A percentile compares a stretch with the other conserved stretches of the same genome.
phyloP scores from a whole-genome alignment of 2,329 filamentous ascomycete genomes.

The Pestalotiopsis sp. region DNA sequence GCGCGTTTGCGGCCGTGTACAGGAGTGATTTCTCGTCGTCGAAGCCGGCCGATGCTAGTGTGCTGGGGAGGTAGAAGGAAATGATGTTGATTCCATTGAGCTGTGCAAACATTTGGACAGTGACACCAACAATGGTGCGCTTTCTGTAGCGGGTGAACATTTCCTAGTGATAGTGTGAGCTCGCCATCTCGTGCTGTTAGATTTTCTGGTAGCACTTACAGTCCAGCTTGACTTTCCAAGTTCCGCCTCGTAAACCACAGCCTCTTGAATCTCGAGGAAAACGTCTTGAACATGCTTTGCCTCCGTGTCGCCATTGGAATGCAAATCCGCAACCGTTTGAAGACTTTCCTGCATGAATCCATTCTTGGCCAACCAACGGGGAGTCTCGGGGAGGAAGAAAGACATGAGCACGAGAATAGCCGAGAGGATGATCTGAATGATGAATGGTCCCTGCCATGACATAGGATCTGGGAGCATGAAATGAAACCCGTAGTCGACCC shows the following conservation, averaged over 20 bases:
- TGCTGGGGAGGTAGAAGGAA: not conserved
- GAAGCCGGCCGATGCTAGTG: not conserved
- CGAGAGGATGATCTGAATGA: not conserved
- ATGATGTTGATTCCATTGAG: slow-evolving; percentile 7
- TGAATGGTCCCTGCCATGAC: not conserved
- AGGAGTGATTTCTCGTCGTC: not conserved
- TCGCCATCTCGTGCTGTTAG: not conserved
- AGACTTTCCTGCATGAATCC: not conserved
- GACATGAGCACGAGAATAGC: not conserved
- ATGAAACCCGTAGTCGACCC: slow-evolving; percentile 7
- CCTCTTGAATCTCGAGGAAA: not conserved
- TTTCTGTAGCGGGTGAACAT: not conserved
- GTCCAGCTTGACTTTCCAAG: not conserved
- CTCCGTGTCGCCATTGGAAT: not conserved
- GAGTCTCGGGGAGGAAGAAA: slow-evolving; percentile 6
- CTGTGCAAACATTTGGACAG: not conserved
- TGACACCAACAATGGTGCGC: not conserved
- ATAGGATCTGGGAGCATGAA: not conserved
- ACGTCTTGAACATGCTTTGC: not conserved
- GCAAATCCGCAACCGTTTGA: not conserved
- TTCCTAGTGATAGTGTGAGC: not conserved
- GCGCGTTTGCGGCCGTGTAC: not conserved
- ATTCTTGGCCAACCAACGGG: not conserved
- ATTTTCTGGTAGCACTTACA: not conserved
- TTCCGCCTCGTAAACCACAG: not conserved